phyloP scores from a whole-genome alignment of 192 early-diverging fungal genomes.

The Rhizophagus clarus region DNA sequence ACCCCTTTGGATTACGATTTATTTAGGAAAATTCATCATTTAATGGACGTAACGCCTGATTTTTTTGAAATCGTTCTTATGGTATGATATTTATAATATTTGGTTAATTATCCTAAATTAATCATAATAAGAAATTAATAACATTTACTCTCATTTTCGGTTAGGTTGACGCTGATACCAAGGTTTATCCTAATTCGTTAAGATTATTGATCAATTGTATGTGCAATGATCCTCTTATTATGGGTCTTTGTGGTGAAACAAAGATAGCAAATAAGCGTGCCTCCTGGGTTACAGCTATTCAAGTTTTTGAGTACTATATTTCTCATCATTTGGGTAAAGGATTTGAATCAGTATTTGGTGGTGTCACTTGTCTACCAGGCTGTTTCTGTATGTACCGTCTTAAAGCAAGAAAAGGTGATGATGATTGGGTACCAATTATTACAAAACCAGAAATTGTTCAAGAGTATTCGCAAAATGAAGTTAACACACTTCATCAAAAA shows the following conservation, averaged over 20 bases:
- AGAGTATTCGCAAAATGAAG: conserved; percentile 81
- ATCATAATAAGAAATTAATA: conserved; percentile 5
- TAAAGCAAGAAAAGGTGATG: conserved; percentile 76
- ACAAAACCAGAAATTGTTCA: conserved; percentile 91
- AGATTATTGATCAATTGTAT: conserved; percentile 87
- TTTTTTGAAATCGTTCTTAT: conserved; percentile 78
- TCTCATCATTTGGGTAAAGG: conserved; percentile 86
- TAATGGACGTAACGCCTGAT: conserved; percentile 90
- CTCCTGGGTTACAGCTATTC: conserved; percentile 91
- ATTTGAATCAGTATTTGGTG: conserved; percentile 69
- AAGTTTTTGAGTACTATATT: conserved; percentile 98
- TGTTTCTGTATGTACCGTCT: conserved; percentile 99
- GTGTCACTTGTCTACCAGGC: conserved; percentile 95
- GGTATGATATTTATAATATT: conserved; percentile 54
- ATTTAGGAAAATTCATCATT: conserved; percentile 79
- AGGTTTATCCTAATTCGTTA: conserved; percentile 75
- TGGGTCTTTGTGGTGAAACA: conserved; percentile 96
- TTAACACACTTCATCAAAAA: conserved; percentile 74
- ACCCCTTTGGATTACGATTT: conserved; percentile 91
- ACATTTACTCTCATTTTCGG: not conserved
- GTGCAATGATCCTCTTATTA: conserved; percentile 87
- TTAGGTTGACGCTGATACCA: conserved; percentile 89
- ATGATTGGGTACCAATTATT: conserved; percentile 82
- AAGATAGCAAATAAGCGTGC: conserved; percentile 95
- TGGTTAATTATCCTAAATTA: not conserved